Percentiles rank a stretch among this genome's conserved stretches.
phyloP scores from a whole-genome alignment of 768 basidiomycete species.

The Tricholoma flavovirens region DNA sequence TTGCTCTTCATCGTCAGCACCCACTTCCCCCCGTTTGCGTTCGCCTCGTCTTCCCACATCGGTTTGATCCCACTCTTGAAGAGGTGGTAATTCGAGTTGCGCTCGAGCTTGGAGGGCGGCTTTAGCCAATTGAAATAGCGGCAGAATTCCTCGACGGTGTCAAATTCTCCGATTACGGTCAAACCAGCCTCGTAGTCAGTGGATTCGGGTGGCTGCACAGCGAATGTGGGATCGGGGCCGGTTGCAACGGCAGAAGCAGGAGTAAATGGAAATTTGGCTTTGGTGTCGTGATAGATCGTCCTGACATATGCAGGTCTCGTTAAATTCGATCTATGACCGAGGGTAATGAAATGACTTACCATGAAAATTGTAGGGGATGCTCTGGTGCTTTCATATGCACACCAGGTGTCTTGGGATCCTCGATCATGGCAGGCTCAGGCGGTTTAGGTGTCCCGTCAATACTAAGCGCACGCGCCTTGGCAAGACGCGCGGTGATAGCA shows the following conservation, averaged over 20 bases:
- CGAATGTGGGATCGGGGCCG: constrained; percentile 24
- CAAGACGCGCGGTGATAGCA: constrained; percentile 76
- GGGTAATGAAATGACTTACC: constrained; percentile 41
- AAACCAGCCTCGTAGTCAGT: constrained; percentile 80
- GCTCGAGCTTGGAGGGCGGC: constrained; percentile 81
- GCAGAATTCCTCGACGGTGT: constrained; percentile 87
- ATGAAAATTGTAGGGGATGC: constrained; percentile 80
- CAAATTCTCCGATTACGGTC: constrained; percentile 82
- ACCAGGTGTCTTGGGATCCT: constrained; percentile 80
- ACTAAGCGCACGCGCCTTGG: constrained; percentile 61
- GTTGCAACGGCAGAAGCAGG: constrained; percentile 36
- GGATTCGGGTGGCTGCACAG: constrained; percentile 51
- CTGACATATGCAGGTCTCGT: constrained; percentile 30
- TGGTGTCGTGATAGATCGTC: constrained; percentile 90
- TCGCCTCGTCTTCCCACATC: constrained; percentile 96
- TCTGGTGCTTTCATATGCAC: constrained; percentile 66
- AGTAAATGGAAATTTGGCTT: constrained; percentile 60
- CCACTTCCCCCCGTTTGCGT: constrained; percentile 93
- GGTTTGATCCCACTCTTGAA: constrained; percentile 94
- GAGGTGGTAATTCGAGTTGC: constrained; percentile 90
- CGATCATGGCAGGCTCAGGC: constrained; percentile 72
- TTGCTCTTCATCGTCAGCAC: constrained; percentile 89
- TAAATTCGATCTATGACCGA: neutral
- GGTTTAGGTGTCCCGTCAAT: constrained; percentile 62
- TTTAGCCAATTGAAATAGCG: constrained; percentile 94